Conservation (phyloP, 192 early-diverging fungal genomes). For the Coemansia guatemalensis region DNA sequence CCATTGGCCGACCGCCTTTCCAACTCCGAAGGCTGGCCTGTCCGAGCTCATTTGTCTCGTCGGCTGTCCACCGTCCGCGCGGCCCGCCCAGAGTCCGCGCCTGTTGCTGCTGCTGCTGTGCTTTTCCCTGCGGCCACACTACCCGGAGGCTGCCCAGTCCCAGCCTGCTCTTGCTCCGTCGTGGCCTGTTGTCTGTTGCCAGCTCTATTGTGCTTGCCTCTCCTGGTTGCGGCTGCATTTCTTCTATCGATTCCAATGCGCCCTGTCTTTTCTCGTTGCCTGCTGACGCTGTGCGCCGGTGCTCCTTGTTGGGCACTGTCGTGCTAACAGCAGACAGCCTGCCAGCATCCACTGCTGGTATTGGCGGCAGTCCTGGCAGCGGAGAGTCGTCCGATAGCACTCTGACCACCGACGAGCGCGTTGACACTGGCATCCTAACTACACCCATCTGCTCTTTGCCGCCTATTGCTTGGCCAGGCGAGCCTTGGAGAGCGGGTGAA, state of each 20-base stretch:
- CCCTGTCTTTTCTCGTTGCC: constrained; percentile 17
- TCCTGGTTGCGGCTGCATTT: not conserved
- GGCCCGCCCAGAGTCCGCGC: not conserved
- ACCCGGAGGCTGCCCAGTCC: constrained; percentile 29
- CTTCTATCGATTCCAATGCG: not conserved
- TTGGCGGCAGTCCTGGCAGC: constrained; percentile 31
- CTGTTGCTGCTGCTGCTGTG: constrained; percentile 6
- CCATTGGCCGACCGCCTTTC: constrained; percentile 28
- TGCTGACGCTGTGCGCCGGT: constrained; percentile 24
- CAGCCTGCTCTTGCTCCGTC: constrained; percentile 15
- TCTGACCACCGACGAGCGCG: constrained; percentile 28
- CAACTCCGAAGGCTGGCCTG: constrained; percentile 28
- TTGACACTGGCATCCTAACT: constrained; percentile 25
- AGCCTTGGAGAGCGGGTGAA: constrained; percentile 1
- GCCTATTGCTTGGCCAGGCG: not conserved
- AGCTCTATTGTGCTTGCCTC: not conserved
- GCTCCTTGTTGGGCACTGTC: not conserved
- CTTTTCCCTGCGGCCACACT: constrained; percentile 21
- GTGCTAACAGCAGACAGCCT: not conserved
- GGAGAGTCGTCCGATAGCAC: constrained; percentile 25
- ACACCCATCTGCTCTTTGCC: constrained; percentile 1
- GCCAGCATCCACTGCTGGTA: constrained; percentile 20
- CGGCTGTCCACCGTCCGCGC: constrained; percentile 31
- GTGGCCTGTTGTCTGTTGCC: constrained; percentile 9
- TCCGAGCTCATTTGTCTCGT: constrained; percentile 32